phyloP scores from a whole-genome alignment of 2,329 filamentous ascomycete species.

The Shiraia sp. region DNA sequence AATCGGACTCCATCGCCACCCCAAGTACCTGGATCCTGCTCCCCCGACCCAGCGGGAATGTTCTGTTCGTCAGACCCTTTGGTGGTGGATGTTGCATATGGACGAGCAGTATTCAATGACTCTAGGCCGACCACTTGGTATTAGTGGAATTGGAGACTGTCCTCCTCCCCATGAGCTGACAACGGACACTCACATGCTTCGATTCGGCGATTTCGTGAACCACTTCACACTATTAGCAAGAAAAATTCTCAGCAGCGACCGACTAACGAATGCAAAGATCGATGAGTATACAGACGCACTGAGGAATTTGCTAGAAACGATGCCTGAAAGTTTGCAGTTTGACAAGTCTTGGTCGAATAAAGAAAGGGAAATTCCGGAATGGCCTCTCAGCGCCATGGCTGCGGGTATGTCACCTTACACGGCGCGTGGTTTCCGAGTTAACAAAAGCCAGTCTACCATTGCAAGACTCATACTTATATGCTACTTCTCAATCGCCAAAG shows the following conservation, averaged over 20 bases:
- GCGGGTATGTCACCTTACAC: slow-evolving; percentile 41
- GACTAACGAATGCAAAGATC: slow-evolving; percentile 49
- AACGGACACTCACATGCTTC: slow-evolving; percentile 49
- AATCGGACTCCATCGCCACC: slow-evolving; percentile 55
- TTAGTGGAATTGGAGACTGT: slow-evolving; percentile 55
- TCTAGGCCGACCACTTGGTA: slow-evolving; percentile 53
- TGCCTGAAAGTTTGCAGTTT: slow-evolving; percentile 54
- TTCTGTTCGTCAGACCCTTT: slow-evolving; percentile 49
- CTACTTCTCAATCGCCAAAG: slow-evolving; percentile 55
- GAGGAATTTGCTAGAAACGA: slow-evolving; percentile 49
- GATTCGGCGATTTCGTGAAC: slow-evolving; percentile 51
- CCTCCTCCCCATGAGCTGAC: slow-evolving; percentile 51
- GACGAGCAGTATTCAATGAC: slow-evolving; percentile 57
- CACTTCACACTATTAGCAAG: slow-evolving; percentile 54
- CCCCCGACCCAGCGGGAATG: slow-evolving; percentile 47
- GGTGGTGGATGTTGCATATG: slow-evolving; percentile 60
- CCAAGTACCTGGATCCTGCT: slow-evolving; percentile 50
- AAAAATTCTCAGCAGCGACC: slow-evolving; percentile 51
- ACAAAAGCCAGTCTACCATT: slow-evolving; percentile 46
- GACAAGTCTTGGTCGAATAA: slow-evolving; percentile 49
- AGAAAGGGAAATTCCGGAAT: slow-evolving; percentile 48
- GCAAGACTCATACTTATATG: slow-evolving; percentile 54
- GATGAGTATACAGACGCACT: slow-evolving; percentile 54
- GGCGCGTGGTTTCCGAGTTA: slow-evolving; percentile 6
- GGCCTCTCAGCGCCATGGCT: slow-evolving; percentile 52